Conservation (phyloP, 2,329 filamentous ascomycete species). For the Aspergillus transmontanensis region DNA sequence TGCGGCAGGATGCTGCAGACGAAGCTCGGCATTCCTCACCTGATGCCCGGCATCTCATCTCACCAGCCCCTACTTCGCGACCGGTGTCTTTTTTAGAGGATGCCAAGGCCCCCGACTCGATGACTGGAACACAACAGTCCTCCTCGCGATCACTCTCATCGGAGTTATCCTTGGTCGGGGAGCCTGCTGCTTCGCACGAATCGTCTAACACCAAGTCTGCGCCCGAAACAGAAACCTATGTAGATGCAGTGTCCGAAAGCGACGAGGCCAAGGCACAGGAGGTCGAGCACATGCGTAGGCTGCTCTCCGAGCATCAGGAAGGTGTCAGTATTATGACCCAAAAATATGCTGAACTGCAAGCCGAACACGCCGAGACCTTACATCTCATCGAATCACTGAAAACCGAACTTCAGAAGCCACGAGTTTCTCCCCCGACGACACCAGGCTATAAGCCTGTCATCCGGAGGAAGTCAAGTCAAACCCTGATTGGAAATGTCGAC, state of each 20-base stretch:
- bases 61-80: constrained; percentile 49
- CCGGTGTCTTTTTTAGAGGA: constrained; percentile 86
- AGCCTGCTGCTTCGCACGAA: constrained; percentile 68
- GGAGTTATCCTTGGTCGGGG: constrained; percentile 86
- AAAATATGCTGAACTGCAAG: constrained; percentile 81
- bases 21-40: constrained; percentile 67
- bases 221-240: constrained; percentile 27
- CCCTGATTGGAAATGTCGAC: constrained; percentile 76
- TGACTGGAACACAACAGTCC: constrained; percentile 68
- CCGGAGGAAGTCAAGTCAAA: constrained; percentile 90
- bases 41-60: constrained; percentile 44
- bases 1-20: constrained; percentile 78
- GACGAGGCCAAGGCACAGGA: constrained; percentile 62
- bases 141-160: constrained; percentile 91
- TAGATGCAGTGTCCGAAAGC: constrained; percentile 29
- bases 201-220: constrained; percentile 61
- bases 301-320: constrained; percentile 76
- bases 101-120: constrained; percentile 69
- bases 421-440: constrained; percentile 57
- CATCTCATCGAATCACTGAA: constrained; percentile 90
- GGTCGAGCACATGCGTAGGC: constrained; percentile 68
- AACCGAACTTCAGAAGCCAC: constrained; percentile 79
- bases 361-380: constrained; percentile 77
- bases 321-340: constrained; percentile 72
- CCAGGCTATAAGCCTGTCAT: constrained; percentile 66